Conservation (phyloP, 2,329 filamentous ascomycete genomes). For the Teratosphaeria gauchensis region DNA sequence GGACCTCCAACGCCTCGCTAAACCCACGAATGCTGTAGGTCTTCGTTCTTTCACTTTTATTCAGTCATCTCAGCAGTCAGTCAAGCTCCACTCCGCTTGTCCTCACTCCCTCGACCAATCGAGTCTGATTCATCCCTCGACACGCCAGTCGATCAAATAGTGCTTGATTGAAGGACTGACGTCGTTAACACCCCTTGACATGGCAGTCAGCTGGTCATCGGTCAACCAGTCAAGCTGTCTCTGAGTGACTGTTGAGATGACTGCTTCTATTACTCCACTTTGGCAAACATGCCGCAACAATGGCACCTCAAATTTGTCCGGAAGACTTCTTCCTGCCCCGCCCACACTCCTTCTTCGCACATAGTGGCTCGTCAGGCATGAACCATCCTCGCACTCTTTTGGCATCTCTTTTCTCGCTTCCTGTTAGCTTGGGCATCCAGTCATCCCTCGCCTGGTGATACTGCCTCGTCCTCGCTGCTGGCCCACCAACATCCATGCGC, state of each 20-base stretch:
- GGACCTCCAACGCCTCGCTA: background rate
- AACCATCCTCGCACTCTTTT: slow-evolving; percentile 68
- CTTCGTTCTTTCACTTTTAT: background rate
- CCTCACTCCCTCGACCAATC: too few relatives aligned
- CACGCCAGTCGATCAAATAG: too few relatives aligned
- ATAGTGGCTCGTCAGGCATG: slow-evolving; percentile 60
- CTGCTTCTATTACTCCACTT: too few relatives aligned
- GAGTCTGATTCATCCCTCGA: too few relatives aligned
- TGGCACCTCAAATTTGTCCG: background rate
- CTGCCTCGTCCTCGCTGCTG: slow-evolving; percentile 60
- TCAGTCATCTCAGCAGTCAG: too few relatives aligned
- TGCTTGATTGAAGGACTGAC: too few relatives aligned
- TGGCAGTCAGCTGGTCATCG: slow-evolving; percentile 9
- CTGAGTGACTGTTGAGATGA: too few relatives aligned
- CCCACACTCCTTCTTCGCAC: slow-evolving; percentile 59
- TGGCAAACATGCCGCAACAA: background rate
- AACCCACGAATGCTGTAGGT: background rate
- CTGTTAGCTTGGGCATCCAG: slow-evolving; percentile 67
- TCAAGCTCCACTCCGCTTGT: too few relatives aligned
- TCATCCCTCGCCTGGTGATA: slow-evolving; percentile 60
- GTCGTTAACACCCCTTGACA: background rate
- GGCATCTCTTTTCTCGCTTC: slow-evolving; percentile 65
- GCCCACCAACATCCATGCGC: slow-evolving; percentile 64
- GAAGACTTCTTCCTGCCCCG: slow-evolving; percentile 18
- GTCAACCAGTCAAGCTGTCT: slow-evolving; percentile 2